Base-by-base conservation (phyloP, 169 alveolate genomes). In the Cryptosporidium bovis region DNA sequence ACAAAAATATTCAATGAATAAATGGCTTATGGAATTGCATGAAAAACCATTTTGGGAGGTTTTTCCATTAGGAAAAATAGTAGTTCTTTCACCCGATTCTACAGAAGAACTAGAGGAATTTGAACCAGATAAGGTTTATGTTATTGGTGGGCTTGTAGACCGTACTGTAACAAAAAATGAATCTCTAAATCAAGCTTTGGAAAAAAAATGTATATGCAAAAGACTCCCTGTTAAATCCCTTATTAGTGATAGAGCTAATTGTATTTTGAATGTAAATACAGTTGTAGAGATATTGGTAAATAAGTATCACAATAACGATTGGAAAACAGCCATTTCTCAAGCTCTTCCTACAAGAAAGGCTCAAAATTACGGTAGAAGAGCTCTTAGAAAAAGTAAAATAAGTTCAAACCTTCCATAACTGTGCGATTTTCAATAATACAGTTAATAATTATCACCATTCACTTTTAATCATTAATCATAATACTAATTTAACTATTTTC, bases 51-150 rank as follows among this genome's bases (percentile, higher is more conserved):
- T 83, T 69, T 91, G 93, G 93, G 91, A 91, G 36, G 6, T 91
- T n/a, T 91, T 91, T 55, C 82, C 83, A 27, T 33, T 82, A 46
- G 90, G 82, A 2, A 83, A 91, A 71, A 82, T 91, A n/a, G 93
- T 91, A 2, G 92, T 91, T 15, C 82, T 91, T 33, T 91, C 93
- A 29, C 93, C 93, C 18, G 93, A 91, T 56, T 83, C 93, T 29
- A 40, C 65, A 1, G 93, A 91, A 77, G 93, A 91, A 36, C 62
- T 91, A 29, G 84, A 71, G 7, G 92, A 91, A 82, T 62, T 91
- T 69, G 85, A 65, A n/a, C 69, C 91, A 18, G 92, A 91, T 36
- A 90, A 91, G 31, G 83, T 91, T 7, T 91, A 91, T 48, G 50
- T 91, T 50, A 84, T 91, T 34, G 89, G 92, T 2, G 93, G 92